phyloP scores from a whole-genome alignment of 1,284 basidiomycete species.

The Abortiporus biennis region DNA sequence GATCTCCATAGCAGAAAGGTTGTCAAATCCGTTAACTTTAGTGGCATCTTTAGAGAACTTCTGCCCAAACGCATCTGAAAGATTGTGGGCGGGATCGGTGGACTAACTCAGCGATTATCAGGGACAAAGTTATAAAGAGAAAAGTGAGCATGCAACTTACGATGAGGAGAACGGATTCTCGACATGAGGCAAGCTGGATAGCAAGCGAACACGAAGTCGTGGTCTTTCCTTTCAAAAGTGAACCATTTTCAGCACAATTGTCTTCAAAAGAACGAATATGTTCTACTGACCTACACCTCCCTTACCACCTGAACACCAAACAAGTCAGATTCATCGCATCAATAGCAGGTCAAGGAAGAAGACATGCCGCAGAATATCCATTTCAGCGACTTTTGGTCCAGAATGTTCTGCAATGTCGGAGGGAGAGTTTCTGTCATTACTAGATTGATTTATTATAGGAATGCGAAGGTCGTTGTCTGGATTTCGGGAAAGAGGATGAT shows the following conservation, averaged over 20 bases:
- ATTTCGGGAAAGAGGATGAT: too few species aligned
- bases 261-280: not conserved
- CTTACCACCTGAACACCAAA: slow-evolving; percentile 62
- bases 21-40: slow-evolving; percentile 97
- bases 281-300: slow-evolving; percentile 80
- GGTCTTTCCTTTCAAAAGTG: slow-evolving; percentile 73
- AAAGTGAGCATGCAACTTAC: slow-evolving; percentile 39
- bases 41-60: slow-evolving; percentile 99
- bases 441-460: too few species aligned
- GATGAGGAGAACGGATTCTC: slow-evolving; percentile 91
- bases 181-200: slow-evolving; percentile 83
- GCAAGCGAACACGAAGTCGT: slow-evolving; percentile 94
- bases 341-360: slow-evolving; percentile 6
- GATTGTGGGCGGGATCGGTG: slow-evolving; percentile 97
- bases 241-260: not conserved
- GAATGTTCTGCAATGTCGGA: slow-evolving; percentile 83
- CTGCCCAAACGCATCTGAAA: slow-evolving; percentile 98
- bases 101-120: slow-evolving; percentile 48
- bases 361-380: slow-evolving; percentile 93
- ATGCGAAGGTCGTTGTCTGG: too few species aligned
- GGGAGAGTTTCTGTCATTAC: slow-evolving; percentile 53
- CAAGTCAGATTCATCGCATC: not conserved
- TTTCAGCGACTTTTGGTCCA: slow-evolving; percentile 85
- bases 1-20: slow-evolving; percentile 98
- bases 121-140: not conserved